Evolutionary conservation across 805 yeast species (phyloP), one percentile per base, ranked within the genome.

Genomic region (Schizosaccharomyces osmophilus): DNA sequence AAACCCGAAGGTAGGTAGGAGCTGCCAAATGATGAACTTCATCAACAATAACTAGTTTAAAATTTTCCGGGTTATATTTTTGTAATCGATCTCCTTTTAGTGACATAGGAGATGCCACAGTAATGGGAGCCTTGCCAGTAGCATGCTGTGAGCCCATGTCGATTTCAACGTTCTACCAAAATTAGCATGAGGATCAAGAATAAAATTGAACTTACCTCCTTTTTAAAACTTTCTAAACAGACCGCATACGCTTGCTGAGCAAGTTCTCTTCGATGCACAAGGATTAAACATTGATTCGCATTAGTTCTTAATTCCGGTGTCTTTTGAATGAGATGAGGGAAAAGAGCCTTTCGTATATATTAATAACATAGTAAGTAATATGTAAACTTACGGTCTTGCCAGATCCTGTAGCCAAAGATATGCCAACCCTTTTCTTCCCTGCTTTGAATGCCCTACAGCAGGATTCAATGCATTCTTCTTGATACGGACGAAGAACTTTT

Each of bases 1-100:
- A 69, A 0, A 88, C 75, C 39, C 76, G 74, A 19, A 71, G 57
- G 73, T 89, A 90, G 0, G 88, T 76, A 17, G 70, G 68, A 0
- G 95, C 87, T 0, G 85, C 84, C 0, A 95, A 83, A 70, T 89
- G 97, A 68, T 89, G 97, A 51, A 95, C 94, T 69, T 89, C 97
- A 71, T 89, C 97, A 1, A 89, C 75, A 24, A 89, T 81, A 19
- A 90, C 78, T 41, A 88, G 75, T 68, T 86, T 84, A 72, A 78
- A 83, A n/a, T 79, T 78, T 1, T 62, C 59, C 0, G 89, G 83
- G 62, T 79, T 70, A 66, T 82, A 84, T 59, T 73, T 70, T 0
- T 71, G 70, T 22, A 86, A 71, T 58, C 93, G 69, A 0, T 71
- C 65, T 17, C 75, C 69, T 5, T 72, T 68, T 60, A 88, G 68